phyloP scores from a whole-genome alignment of 1,139 yeast genomes.

The Meyerozyma carpophila region DNA sequence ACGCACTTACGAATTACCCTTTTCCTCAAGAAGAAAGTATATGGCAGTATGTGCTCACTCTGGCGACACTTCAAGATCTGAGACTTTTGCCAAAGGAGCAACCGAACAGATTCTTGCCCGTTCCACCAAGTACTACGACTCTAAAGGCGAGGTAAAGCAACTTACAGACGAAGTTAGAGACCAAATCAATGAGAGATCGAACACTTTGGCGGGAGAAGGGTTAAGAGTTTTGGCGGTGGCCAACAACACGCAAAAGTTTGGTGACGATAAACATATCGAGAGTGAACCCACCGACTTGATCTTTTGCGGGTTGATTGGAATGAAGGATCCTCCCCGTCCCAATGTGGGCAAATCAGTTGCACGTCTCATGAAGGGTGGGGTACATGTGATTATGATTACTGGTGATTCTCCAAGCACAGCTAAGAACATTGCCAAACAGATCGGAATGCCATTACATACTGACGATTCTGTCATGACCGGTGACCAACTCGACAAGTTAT shows the following conservation, averaged over 20 bases:
- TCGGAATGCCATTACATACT: slow-evolving; percentile 79
- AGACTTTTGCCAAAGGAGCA: slow-evolving; percentile 84
- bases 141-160: slow-evolving; percentile 48
- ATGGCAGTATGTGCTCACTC: slow-evolving; percentile 75
- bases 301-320: slow-evolving; percentile 83
- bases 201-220: slow-evolving; percentile 72
- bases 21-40: slow-evolving; percentile 77
- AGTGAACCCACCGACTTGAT: slow-evolving; percentile 51
- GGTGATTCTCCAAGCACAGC: slow-evolving; percentile 98
- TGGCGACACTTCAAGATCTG: slow-evolving; percentile 51
- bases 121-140: slow-evolving; percentile 56
- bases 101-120: slow-evolving; percentile 64
- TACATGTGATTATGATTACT: slow-evolving; percentile 93
- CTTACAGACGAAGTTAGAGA: slow-evolving; percentile 47
- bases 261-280: slow-evolving; percentile 27
- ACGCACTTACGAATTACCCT: slow-evolving; percentile 72
- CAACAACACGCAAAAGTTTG: slow-evolving; percentile 31
- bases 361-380: slow-evolving; percentile 81
- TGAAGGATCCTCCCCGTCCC: slow-evolving; percentile 96
- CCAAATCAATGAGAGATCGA: slow-evolving; percentile 51
- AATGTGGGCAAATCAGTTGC: slow-evolving; percentile 71
- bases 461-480: slow-evolving; percentile 75
- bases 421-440: slow-evolving; percentile 78
- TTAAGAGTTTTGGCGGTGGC: slow-evolving; percentile 84
- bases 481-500: slow-evolving; percentile 67